A percentile compares a stretch with the other conserved stretches of the same genome.
phyloP scores from a whole-genome alignment of 306 rosid genomes.

The Acacia confusa region DNA sequence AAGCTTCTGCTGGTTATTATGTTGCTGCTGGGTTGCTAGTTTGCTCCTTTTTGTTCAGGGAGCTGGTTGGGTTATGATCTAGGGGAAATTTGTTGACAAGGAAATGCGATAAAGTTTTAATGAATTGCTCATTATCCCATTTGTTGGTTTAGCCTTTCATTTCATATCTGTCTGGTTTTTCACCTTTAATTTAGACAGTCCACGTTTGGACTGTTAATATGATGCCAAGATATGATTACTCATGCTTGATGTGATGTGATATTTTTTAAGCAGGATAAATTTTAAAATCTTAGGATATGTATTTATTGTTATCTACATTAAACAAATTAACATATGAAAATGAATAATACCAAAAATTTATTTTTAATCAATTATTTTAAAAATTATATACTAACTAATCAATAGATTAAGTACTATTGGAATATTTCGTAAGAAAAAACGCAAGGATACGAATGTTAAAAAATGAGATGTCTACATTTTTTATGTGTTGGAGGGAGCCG shows the following conservation, averaged over 20 bases:
- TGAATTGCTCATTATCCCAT: background rate
- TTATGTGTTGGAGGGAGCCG: background rate
- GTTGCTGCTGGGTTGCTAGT: no score
- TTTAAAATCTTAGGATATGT: background rate
- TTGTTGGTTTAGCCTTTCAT: background rate
- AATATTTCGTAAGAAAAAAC: background rate
- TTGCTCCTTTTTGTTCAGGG: background rate
- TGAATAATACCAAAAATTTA: background rate
- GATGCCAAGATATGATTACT: background rate
- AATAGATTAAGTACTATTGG: background rate
- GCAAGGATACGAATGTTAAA: background rate
- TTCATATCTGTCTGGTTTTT: background rate
- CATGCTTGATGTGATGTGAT: background rate
- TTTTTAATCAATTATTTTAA: no score
- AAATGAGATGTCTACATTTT: background rate
- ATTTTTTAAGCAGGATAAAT: background rate
- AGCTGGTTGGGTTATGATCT: background rate
- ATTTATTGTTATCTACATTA: no score
- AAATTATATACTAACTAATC: background rate
- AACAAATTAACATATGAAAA: background rate
- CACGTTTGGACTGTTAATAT: background rate
- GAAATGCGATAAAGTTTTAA: background rate
- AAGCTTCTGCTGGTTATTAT: constrained; percentile 14
- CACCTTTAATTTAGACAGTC: background rate
- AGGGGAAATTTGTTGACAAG: background rate